These are phyloP conservation scores for Hypoxylon sp. DNA, from an alignment of 2,329 filamentous ascomycete species.

Conservation along the genomic window DNA sequence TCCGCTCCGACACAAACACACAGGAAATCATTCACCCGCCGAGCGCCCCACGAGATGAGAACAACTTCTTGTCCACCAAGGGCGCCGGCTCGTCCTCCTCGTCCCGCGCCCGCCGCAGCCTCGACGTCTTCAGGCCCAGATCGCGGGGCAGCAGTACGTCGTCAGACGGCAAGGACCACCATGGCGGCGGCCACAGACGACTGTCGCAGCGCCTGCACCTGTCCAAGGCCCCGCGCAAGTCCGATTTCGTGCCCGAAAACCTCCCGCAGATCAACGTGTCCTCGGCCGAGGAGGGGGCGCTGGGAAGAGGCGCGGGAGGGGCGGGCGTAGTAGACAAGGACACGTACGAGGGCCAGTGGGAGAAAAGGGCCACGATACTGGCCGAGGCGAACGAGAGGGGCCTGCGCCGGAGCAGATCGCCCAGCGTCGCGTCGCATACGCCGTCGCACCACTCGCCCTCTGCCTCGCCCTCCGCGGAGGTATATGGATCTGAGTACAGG, in stretches of 20 bases:
- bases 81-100: constrained; percentile 41
- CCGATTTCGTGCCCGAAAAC: constrained; percentile 81
- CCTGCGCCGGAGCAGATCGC: constrained; percentile 57
- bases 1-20: constrained; percentile 84
- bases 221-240: constrained; percentile 67
- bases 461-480: constrained; percentile 51
- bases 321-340: constrained; percentile 51
- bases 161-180: constrained; percentile 54
- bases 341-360: constrained; percentile 81
- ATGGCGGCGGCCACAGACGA: constrained; percentile 54
- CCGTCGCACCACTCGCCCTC: constrained; percentile 50
- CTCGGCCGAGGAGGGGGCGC: constrained; percentile 51
- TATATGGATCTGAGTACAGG: constrained; percentile 50
- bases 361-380: constrained; percentile 90
- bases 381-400: constrained; percentile 71
- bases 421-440: constrained; percentile 38
- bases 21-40: constrained; percentile 84
- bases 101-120: constrained; percentile 56
- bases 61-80: constrained; percentile 50
- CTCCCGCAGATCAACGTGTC: constrained; percentile 77
- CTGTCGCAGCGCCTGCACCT: constrained; percentile 80
- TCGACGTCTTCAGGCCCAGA: constrained; percentile 61
- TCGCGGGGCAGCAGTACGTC: constrained; percentile 64
- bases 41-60: constrained; percentile 45
- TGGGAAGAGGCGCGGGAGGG: constrained; percentile 46